Conservation (phyloP, 768 basidiomycete species). For the Xerocomus potaroensis region DNA sequence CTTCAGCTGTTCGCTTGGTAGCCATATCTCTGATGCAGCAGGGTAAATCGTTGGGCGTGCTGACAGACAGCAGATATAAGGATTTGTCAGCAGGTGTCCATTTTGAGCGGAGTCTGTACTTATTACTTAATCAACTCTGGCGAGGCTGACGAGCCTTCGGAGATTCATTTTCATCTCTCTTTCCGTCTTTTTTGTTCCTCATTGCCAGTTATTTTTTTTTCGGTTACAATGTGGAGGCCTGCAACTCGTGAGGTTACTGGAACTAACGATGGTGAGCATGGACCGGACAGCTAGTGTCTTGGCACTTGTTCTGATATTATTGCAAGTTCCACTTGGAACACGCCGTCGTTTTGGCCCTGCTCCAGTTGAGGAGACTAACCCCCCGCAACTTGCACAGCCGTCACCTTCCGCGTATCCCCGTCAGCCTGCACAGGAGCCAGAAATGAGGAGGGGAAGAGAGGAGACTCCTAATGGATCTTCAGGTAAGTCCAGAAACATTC, state of each 20-base stretch:
- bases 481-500: constrained; percentile 59
- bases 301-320: constrained; percentile 13
- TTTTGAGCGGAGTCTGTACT: constrained; percentile 34
- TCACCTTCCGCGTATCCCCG: constrained; percentile 85
- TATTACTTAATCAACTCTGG: constrained; percentile 10
- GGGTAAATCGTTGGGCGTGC: not conserved
- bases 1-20: constrained; percentile 39
- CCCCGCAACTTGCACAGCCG: constrained; percentile 83
- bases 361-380: constrained; percentile 73
- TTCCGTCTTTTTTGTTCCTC: constrained; percentile 13
- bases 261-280: constrained; percentile 80
- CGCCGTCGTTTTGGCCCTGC: constrained; percentile 91
- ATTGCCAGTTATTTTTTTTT: constrained; percentile 28
- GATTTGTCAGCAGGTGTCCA: constrained; percentile 26
- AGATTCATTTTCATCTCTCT: constrained; percentile 31
- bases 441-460: constrained; percentile 62
- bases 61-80: not conserved
- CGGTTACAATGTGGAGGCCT: constrained; percentile 75
- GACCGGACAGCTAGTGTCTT: not conserved
- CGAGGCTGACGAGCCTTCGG: constrained; percentile 17
- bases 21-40: constrained; percentile 26
- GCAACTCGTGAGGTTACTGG: constrained; percentile 88
- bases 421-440: constrained; percentile 49
- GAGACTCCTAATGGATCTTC: constrained; percentile 65
- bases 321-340: constrained; percentile 72